These are phyloP conservation scores for Macrolepiota dolichaula DNA, from an alignment of 768 basidiomycete species.

Conservation along the genomic window DNA sequence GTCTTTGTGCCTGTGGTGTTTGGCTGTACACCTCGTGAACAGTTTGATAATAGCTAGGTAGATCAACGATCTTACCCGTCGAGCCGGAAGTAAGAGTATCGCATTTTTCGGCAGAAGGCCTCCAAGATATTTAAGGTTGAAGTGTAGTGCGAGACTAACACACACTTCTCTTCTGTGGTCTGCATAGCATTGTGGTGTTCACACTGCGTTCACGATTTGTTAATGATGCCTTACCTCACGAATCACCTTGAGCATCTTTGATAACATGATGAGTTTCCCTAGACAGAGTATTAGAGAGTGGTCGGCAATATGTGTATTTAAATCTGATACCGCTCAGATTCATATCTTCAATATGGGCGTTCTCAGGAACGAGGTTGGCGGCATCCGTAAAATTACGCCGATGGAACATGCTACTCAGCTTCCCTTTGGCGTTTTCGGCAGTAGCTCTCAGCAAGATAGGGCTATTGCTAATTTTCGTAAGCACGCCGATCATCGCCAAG, in stretches of 20 bases:
- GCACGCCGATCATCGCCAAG: constrained; percentile 71
- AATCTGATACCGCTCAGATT: constrained; percentile 73
- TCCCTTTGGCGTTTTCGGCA: constrained; percentile 54
- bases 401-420: constrained; percentile 31
- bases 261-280: constrained; percentile 76
- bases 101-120: constrained; percentile 71
- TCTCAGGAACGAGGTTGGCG: constrained; percentile 55
- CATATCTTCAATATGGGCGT: constrained; percentile 64
- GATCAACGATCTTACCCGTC: constrained; percentile 61
- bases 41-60: background rate
- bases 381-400: constrained; percentile 56
- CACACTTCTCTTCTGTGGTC: constrained; percentile 90
- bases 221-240: constrained; percentile 40
- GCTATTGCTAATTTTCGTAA: constrained; percentile 92
- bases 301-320: background rate
- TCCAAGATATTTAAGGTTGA: constrained; percentile 92
- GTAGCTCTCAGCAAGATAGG: constrained; percentile 85
- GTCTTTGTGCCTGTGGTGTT: constrained; percentile 72
- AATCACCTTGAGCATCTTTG: constrained; percentile 58
- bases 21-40: constrained; percentile 40
- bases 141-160: constrained; percentile 96
- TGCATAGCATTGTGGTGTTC: constrained; percentile 21
- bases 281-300: constrained; percentile 7
- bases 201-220: background rate
- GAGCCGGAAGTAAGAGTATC: constrained; percentile 78